Evolutionary conservation across 2,329 filamentous ascomycete species (phyloP).

Genomic region (Monilinia fructigena): DNA sequence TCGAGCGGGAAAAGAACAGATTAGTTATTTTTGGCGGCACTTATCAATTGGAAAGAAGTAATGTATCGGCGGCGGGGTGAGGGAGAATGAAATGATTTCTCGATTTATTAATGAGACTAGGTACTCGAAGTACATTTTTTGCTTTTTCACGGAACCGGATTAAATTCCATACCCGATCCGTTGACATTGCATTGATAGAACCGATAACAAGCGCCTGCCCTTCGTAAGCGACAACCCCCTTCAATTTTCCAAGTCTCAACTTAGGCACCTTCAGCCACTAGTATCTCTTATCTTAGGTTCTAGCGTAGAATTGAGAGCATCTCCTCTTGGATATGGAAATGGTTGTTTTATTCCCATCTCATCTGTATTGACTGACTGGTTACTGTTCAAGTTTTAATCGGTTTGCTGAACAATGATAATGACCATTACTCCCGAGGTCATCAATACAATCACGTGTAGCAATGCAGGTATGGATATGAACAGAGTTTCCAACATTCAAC

Average conservation of each 20-base stretch:
- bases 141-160: slow-evolving; percentile 19
- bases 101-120: neutral
- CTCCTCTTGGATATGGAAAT: neutral
- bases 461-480: neutral
- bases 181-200: neutral
- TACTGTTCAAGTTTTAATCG: too few relatives aligned
- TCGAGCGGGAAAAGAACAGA: neutral
- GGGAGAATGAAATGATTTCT: slow-evolving; percentile 9
- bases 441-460: neutral
- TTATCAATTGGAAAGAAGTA: neutral
- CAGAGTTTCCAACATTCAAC: neutral
- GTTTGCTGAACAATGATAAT: too few relatives aligned
- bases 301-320: neutral
- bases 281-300: neutral
- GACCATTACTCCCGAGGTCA: too few relatives aligned
- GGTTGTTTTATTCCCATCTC: too few relatives aligned
- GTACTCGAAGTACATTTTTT: slow-evolving; percentile 8
- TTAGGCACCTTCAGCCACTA: neutral
- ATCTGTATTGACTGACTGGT: too few relatives aligned
- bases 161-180: slow-evolving; percentile 11
- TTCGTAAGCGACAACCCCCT: slow-evolving; percentile 10
- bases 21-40: neutral
- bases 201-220: neutral
- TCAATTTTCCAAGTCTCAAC: neutral
- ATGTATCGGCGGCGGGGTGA: neutral